Percentiles rank a stretch among this genome's conserved stretches.
These are phyloP conservation scores for Paecilomyces niveus DNA, from an alignment of 2,329 filamentous ascomycete genomes.

Conservation along the genomic window DNA sequence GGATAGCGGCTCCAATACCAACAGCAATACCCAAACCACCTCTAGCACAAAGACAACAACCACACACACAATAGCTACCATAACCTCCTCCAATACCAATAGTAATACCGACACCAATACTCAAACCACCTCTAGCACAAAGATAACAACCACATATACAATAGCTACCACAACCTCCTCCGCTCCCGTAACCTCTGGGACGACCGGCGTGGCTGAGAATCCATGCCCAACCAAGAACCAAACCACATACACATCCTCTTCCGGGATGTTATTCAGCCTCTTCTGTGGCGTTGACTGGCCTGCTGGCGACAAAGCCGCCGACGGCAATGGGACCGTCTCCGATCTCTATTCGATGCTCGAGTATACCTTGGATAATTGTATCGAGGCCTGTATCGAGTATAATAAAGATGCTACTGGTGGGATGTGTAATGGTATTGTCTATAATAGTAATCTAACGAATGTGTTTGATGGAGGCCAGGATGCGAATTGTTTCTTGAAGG, in stretches of 20 bases:
- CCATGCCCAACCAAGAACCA: slow-evolving; percentile 1
- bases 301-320: neutral
- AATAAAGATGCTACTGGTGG: neutral
- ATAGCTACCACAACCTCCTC: neutral
- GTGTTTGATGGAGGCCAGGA: no score
- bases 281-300: slow-evolving; percentile 1
- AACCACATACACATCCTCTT: neutral
- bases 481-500: no score
- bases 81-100: neutral
- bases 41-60: no score
- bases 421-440: no score
- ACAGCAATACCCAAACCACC: no score
- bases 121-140: no score
- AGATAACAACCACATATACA: no score
- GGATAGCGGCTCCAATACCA: no score
- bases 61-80: neutral
- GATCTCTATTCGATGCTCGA: neutral
- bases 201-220: neutral
- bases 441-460: no score
- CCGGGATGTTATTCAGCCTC: neutral
- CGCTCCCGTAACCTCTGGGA: neutral
- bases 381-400: neutral
- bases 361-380: neutral
- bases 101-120: no score
- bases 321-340: neutral